Evolutionary conservation across 192 early-diverging fungal species (phyloP).

Genomic region (Glomus cerebriforme): DNA sequence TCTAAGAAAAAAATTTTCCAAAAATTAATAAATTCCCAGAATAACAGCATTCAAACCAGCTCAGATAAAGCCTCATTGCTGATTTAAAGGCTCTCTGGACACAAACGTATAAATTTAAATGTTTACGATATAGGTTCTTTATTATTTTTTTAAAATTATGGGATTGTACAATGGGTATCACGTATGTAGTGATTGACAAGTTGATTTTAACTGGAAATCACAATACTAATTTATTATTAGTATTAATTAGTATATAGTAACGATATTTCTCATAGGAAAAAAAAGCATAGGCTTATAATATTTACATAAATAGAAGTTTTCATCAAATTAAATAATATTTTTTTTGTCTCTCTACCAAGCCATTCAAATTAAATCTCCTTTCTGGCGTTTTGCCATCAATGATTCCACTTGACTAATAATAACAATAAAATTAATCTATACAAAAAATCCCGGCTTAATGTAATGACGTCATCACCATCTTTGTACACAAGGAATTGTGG

Average conservation of each 20-base stretch:
- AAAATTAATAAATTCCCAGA: constrained; percentile 25
- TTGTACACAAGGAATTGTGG: not conserved
- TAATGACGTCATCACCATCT: not conserved
- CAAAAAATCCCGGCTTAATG: not conserved
- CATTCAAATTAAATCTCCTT: not conserved
- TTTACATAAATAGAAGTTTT: not conserved
- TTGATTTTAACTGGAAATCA: no score
- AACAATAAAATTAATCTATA: not conserved
- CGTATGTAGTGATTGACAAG: no score
- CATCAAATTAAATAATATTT: not conserved
- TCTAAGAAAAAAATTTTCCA: not conserved
- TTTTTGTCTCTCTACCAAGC: not conserved
- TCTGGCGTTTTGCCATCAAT: not conserved
- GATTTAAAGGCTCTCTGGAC: constrained; percentile 5
- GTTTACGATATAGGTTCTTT: not conserved
- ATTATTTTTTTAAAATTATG: not conserved
- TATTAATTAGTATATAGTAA: no score
- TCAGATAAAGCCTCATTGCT: constrained; percentile 25
- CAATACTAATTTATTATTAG: no score
- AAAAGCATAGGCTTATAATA: not conserved
- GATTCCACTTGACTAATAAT: not conserved
- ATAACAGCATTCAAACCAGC: constrained; percentile 16
- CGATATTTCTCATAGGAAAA: no score
- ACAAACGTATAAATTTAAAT: constrained; percentile 4
- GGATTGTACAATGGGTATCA: not conserved